Conservation (phyloP, 2,329 filamentous ascomycete genomes). For the Fusarium nanum region DNA sequence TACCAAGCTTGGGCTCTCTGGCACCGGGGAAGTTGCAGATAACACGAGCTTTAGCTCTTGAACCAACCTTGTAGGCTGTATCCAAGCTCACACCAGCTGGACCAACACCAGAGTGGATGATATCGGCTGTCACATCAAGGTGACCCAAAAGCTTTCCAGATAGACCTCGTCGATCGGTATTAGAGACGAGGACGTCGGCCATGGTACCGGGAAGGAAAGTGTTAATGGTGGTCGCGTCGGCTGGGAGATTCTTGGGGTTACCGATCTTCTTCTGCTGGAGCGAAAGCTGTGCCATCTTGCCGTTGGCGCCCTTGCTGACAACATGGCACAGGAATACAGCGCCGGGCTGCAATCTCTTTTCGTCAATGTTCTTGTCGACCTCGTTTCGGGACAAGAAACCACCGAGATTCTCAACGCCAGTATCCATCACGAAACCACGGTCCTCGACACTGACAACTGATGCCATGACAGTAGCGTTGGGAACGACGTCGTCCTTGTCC, state of each 20-base stretch:
- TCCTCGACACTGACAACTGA: slow-evolving; percentile 94
- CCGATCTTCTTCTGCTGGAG: slow-evolving; percentile 77
- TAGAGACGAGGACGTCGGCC: slow-evolving; percentile 84
- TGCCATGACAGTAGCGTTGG: slow-evolving; percentile 85
- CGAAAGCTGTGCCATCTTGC: slow-evolving; percentile 88
- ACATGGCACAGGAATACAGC: slow-evolving; percentile 87
- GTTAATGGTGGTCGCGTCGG: slow-evolving; percentile 86
- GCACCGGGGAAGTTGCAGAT: slow-evolving; percentile 87
- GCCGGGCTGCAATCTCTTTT: slow-evolving; percentile 81
- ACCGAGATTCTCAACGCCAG: slow-evolving; percentile 78
- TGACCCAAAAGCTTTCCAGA: slow-evolving; percentile 92
- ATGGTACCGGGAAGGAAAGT: slow-evolving; percentile 92
- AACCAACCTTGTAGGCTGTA: slow-evolving; percentile 83
- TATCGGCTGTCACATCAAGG: slow-evolving; percentile 88
- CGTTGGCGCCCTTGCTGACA: slow-evolving; percentile 77
- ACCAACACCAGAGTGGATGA: slow-evolving; percentile 86
- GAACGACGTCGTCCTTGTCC: slow-evolving; percentile 76
- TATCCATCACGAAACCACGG: slow-evolving; percentile 92
- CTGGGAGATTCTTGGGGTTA: slow-evolving; percentile 73
- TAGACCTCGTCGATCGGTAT: slow-evolving; percentile 79
- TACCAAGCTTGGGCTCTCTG: slow-evolving; percentile 83
- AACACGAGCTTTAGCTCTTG: slow-evolving; percentile 86
- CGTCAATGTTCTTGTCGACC: slow-evolving; percentile 72
- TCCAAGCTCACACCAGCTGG: slow-evolving; percentile 76
- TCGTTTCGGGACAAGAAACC: slow-evolving; percentile 91